Evolutionary conservation across 2,329 filamentous ascomycete species (phyloP).

Genomic region (Scolecobasidium constrictum): DNA sequence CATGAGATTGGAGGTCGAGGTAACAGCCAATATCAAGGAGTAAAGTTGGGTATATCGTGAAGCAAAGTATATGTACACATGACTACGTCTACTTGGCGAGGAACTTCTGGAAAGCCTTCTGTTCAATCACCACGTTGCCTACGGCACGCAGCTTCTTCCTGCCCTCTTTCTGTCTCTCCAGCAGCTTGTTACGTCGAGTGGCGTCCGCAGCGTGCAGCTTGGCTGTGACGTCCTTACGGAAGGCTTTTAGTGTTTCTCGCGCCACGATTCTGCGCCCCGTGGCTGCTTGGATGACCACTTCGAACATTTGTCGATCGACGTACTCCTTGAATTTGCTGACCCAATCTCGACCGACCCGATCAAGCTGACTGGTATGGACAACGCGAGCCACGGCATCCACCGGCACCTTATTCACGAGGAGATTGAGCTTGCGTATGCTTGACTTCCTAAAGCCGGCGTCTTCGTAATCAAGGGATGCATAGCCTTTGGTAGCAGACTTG

Average conservation of each 20-base stretch:
- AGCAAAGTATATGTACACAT: too few species aligned
- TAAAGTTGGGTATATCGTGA: too few species aligned
- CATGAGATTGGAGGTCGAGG: too few species aligned
- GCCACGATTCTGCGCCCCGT: conserved; percentile 76
- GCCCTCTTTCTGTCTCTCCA: conserved; percentile 96
- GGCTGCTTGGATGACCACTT: conserved; percentile 88
- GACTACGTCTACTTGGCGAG: conserved; percentile 52
- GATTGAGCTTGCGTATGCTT: conserved; percentile 76
- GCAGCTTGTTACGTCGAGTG: conserved; percentile 66
- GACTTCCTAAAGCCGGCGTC: conserved; percentile 79
- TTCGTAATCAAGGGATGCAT: conserved; percentile 93
- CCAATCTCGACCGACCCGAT: conserved; percentile 75
- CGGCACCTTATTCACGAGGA: conserved; percentile 85
- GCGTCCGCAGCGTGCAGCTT: conserved; percentile 92
- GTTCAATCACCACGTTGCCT: conserved; percentile 89
- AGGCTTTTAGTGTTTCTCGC: conserved; percentile 90
- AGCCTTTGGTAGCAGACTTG: conserved; percentile 88
- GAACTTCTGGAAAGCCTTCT: conserved; percentile 91
- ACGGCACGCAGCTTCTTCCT: conserved; percentile 75
- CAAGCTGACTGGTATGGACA: conserved; percentile 70
- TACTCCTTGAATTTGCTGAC: conserved; percentile 95
- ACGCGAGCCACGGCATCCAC: conserved; percentile 93
- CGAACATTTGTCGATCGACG: conserved; percentile 93
- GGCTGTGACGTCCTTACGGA: conserved; percentile 85
- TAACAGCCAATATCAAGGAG: too few species aligned